phyloP scores from a whole-genome alignment of 1,139 yeast species.

The Scheffersomyces parashehatae region DNA sequence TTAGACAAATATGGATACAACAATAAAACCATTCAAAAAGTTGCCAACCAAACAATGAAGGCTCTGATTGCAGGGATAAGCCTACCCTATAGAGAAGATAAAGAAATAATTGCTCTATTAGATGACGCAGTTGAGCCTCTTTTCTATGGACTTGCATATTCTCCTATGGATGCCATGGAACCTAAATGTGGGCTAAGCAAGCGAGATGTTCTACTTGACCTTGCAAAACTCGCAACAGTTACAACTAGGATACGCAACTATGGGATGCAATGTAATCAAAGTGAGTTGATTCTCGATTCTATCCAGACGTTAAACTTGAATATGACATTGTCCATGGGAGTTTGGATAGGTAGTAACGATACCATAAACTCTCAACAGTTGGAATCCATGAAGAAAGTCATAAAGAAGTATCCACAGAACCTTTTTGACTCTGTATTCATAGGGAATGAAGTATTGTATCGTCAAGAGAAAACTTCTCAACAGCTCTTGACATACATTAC shows the following conservation, averaged over 20 bases:
- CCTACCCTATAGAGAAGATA: too few species aligned
- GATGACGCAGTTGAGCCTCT: slow-evolving; percentile 11
- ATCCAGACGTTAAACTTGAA: slow-evolving; percentile 51
- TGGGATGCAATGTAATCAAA: slow-evolving; percentile 66
- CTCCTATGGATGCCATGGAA: slow-evolving; percentile 53
- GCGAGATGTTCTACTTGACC: slow-evolving; percentile 54
- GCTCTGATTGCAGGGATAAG: too few species aligned
- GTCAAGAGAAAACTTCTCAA: slow-evolving; percentile 46
- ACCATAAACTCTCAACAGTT: slow-evolving; percentile 44
- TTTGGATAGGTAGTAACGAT: slow-evolving; percentile 57
- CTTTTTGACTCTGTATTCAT: slow-evolving; percentile 54
- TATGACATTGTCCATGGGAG: slow-evolving; percentile 61
- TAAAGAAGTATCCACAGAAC: slow-evolving; percentile 45
- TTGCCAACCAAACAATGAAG: background rate
- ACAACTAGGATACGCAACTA: slow-evolving; percentile 59
- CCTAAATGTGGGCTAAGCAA: slow-evolving; percentile 53
- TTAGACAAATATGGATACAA: slow-evolving; percentile 4
- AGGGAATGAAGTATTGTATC: slow-evolving; percentile 64
- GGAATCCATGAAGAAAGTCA: slow-evolving; percentile 39
- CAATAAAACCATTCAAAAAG: background rate
- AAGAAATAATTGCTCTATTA: background rate
- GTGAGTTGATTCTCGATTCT: slow-evolving; percentile 52
- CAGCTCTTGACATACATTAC: slow-evolving; percentile 45
- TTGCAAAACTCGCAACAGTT: slow-evolving; percentile 56
- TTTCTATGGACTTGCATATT: slow-evolving; percentile 61